A percentile compares a stretch with the other conserved stretches of the same genome.
phyloP scores from a whole-genome alignment of 352 stramenopile genomes.

The Stephanocyclus meneghinianus region DNA sequence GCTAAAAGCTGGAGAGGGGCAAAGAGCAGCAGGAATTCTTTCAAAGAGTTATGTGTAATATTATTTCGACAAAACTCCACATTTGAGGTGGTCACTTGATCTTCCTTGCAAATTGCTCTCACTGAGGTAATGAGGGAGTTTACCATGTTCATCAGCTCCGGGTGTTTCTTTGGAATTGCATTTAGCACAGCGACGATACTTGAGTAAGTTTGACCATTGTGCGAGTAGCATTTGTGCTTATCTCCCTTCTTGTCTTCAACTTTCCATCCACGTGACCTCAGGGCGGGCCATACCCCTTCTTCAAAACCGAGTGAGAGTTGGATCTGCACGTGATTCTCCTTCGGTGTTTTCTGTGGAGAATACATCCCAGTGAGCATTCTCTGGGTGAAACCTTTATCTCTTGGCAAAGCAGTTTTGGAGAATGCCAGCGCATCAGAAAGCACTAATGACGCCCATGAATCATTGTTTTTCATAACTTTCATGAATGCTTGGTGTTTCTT shows the following conservation, averaged over 20 bases:
- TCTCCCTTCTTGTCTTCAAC: conserved; percentile 43
- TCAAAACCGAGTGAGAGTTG: conserved; percentile 44
- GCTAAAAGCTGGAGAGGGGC: conserved; percentile 73
- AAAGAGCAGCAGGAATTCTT: conserved; percentile 64
- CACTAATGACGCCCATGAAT: conserved; percentile 43
- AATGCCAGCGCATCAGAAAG: conserved; percentile 43
- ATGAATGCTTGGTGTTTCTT: conserved; percentile 41
- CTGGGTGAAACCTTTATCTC: conserved; percentile 46
- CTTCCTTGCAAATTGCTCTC: conserved; percentile 27
- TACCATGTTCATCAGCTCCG: conserved; percentile 72
- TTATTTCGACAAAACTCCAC: conserved; percentile 31
- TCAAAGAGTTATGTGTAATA: conserved; percentile 56
- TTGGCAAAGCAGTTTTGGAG: conserved; percentile 31
- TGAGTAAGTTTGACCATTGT: conserved; percentile 47
- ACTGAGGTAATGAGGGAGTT: conserved; percentile 60
- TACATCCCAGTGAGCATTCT: conserved; percentile 48
- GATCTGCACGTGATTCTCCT: conserved; percentile 38
- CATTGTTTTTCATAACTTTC: conserved; percentile 44
- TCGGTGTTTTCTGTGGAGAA: conserved; percentile 14
- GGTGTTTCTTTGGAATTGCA: conserved; percentile 64
- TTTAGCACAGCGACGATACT: conserved; percentile 66
- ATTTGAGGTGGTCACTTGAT: conserved; percentile 18
- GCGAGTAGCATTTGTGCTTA: conserved; percentile 28
- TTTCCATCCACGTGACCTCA: conserved; percentile 78
- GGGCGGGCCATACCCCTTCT: conserved; percentile 65